These are phyloP conservation scores for Hordeum marinum DNA, from an alignment of 176 grass and related monocot species.

Conservation along the genomic window DNA sequence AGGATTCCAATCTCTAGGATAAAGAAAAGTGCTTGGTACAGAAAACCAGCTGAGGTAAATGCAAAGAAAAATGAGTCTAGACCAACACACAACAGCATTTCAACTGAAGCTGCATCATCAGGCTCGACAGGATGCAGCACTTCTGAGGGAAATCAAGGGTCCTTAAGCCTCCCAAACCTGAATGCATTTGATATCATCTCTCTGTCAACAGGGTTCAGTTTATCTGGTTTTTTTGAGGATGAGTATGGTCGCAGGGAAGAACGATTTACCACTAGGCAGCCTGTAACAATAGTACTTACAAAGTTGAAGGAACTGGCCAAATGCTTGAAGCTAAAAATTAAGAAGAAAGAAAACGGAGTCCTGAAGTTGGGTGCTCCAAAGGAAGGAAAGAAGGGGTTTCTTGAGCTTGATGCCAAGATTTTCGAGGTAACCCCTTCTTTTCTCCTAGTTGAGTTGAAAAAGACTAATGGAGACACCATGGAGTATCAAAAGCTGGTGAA, in stretches of 20 bases:
- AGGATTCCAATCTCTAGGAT: slow-evolving; percentile 80
- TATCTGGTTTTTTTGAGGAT: slow-evolving; percentile 78
- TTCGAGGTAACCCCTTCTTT: slow-evolving; percentile 74
- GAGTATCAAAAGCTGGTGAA: slow-evolving; percentile 79
- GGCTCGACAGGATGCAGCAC: slow-evolving; percentile 16
- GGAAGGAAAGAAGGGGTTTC: slow-evolving; percentile 81
- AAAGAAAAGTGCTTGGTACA: slow-evolving; percentile 71
- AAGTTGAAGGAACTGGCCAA: slow-evolving; percentile 70
- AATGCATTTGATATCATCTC: slow-evolving; percentile 97
- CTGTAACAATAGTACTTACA: slow-evolving; percentile 44
- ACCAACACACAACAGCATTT: neutral
- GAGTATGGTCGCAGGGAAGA: slow-evolving; percentile 43
- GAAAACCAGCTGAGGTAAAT: slow-evolving; percentile 32
- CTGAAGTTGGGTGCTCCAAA: slow-evolving; percentile 55
- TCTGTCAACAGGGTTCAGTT: slow-evolving; percentile 73
- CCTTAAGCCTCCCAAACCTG: slow-evolving; percentile 51
- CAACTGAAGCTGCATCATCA: slow-evolving; percentile 23
- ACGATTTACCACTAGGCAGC: slow-evolving; percentile 68
- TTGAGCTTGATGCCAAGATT: slow-evolving; percentile 73
- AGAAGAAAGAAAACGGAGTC: slow-evolving; percentile 71
- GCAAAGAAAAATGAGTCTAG: slow-evolving; percentile 18
- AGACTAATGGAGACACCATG: slow-evolving; percentile 67
- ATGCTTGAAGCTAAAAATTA: slow-evolving; percentile 57
- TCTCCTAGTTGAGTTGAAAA: slow-evolving; percentile 84
- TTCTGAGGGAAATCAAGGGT: slow-evolving; percentile 49